Evolutionary conservation across 1,139 yeast species (phyloP), one percentile per base, ranked within the genome.

Genomic region (Blastobotrys raffinosifermentans): DNA sequence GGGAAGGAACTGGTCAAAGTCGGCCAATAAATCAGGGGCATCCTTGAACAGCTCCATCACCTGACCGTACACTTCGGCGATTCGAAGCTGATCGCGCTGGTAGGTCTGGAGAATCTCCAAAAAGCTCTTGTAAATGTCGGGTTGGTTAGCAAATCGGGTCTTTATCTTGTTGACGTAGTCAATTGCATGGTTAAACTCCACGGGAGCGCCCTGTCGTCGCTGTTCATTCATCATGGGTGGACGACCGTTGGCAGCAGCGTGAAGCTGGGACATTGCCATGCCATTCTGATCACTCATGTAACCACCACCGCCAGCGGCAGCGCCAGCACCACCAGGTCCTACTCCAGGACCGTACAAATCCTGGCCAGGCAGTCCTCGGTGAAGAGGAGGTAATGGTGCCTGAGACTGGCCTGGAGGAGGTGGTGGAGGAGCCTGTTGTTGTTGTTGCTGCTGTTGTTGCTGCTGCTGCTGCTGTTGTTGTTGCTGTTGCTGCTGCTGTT

Each of bases 101-200:
- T 91, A 91, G 26, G 96, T 89, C 60, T 91, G 98, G 53, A 91
- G 69, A 39, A 91, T 91, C 59, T 93, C 99, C 63, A 93, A 69
- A 54, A 91, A 91, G 52, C 81, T 89, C 64, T 93, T 93, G 67
- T 91, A 91, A 40, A 87, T 85, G 55, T 91, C 97, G 0, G 98
- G 98, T 58, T 89, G 96, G 55, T 80, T 77, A 21, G 95, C 84
- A 61, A 87, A 91, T 44, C 97, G 75, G 37, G 91, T 89, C 59
- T 93, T 93, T 54, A 91, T 91, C 61, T 89, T 87, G 66, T 91
- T 91, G 41, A 91, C 99, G 57, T 91, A 91, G 47, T 84, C 82
- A 47, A 91, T 91, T 20, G 98, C 98, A 61, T 91, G 97, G 58
- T 91, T 89, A 67, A 91, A 89, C 64, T 91, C 97, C 8, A 87